Percentiles rank a stretch among this genome's conserved stretches.
Conservation (phyloP, 225 moss, liverwort and hornwort species). For the Lunularia cruciata region DNA sequence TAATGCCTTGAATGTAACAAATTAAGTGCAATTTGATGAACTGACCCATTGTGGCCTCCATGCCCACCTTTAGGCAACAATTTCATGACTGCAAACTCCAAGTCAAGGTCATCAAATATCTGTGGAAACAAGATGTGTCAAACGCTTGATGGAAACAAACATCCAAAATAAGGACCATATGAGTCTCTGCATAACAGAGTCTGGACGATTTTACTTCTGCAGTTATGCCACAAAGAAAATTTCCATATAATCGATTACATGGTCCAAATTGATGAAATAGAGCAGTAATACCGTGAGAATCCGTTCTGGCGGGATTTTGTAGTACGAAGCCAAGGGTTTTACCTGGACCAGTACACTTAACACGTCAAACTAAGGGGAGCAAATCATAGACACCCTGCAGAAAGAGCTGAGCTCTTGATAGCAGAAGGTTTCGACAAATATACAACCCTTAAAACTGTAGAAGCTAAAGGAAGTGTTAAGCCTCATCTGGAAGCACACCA, state of each 20-base stretch:
- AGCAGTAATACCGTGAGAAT: slow-evolving; percentile 65
- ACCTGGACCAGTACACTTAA: slow-evolving; percentile 39
- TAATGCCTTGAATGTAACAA: too few relatives aligned
- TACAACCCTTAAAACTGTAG: too few relatives aligned
- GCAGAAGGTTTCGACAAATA: too few relatives aligned
- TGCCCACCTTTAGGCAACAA: slow-evolving; percentile 91
- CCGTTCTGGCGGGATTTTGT: slow-evolving; percentile 95
- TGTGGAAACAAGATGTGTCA: slow-evolving; percentile 23
- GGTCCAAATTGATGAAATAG: neutral
- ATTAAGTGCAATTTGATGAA: too few relatives aligned
- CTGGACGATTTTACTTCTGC: neutral
- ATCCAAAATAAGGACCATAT: neutral
- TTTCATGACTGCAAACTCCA: slow-evolving; percentile 80
- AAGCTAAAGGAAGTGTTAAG: too few relatives aligned
- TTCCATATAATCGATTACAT: neutral
- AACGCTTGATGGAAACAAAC: neutral
- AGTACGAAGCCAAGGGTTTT: slow-evolving; percentile 77
- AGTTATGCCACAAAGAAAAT: neutral
- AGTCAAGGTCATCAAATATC: slow-evolving; percentile 93
- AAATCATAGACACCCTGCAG: neutral
- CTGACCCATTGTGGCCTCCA: slow-evolving; percentile 94
- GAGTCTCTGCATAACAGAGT: too few relatives aligned
- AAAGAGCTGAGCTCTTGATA: too few relatives aligned
- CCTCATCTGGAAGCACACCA: too few relatives aligned
- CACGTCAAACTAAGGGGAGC: neutral